phyloP scores from a whole-genome alignment of 768 basidiomycete genomes.

The Xerocomellus dryophilus region DNA sequence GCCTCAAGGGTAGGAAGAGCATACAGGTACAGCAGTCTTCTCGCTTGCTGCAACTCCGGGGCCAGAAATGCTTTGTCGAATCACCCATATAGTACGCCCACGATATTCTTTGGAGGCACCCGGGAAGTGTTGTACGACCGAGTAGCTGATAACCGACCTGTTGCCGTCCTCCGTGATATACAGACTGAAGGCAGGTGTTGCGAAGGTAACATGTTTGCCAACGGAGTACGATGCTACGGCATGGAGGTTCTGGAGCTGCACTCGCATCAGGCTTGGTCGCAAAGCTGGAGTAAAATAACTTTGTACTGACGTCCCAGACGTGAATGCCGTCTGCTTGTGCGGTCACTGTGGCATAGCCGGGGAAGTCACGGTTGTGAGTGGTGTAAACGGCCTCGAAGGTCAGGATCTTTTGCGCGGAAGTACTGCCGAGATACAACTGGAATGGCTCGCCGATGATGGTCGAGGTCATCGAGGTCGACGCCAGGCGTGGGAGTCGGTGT shows the following conservation, averaged over 20 bases:
- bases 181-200: constrained; percentile 53
- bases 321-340: constrained; percentile 75
- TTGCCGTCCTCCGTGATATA: constrained; percentile 32
- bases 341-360: constrained; percentile 63
- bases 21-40: constrained; percentile 44
- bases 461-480: constrained; percentile 27
- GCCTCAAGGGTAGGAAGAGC: constrained; percentile 24
- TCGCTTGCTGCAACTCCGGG: constrained; percentile 31
- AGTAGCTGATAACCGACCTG: constrained; percentile 51
- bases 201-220: constrained; percentile 61
- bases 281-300: neutral
- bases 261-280: constrained; percentile 9
- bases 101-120: constrained; percentile 40
- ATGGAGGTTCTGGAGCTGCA: constrained; percentile 62
- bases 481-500: constrained; percentile 25
- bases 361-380: constrained; percentile 27
- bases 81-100: constrained; percentile 57
- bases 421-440: constrained; percentile 27
- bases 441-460: constrained; percentile 32
- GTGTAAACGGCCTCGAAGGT: constrained; percentile 17
- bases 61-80: constrained; percentile 53
- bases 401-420: constrained; percentile 5
- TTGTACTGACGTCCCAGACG: constrained; percentile 59
- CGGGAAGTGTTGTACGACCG: constrained; percentile 47
- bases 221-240: constrained; percentile 67